phyloP scores from a whole-genome alignment of 1,139 yeast species.

The Kluyveromyces sp. region DNA sequence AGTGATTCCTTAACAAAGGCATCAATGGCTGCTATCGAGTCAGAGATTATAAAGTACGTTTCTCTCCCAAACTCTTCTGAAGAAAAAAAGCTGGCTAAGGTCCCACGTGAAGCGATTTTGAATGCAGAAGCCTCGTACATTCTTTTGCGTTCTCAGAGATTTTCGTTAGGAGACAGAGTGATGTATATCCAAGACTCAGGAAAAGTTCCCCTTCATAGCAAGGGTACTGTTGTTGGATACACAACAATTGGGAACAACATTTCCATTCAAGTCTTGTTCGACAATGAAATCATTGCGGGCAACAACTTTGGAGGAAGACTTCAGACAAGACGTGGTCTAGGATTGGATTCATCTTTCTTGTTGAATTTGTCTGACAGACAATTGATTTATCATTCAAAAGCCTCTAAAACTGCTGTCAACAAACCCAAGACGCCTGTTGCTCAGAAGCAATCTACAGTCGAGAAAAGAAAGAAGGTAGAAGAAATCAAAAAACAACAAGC shows the following conservation, averaged over 20 bases:
- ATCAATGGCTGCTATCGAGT: constrained; percentile 64
- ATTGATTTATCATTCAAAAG: constrained; percentile 66
- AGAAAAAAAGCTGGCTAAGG: constrained; percentile 62
- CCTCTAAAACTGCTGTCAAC: constrained; percentile 40
- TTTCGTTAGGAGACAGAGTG: constrained; percentile 84
- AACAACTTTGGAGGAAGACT: constrained; percentile 73
- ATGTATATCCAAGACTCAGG: constrained; percentile 82
- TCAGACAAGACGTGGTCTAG: constrained; percentile 71
- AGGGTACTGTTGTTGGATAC: constrained; percentile 87
- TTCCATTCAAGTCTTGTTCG: constrained; percentile 69
- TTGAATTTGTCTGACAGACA: constrained; percentile 72
- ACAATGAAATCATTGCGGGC: constrained; percentile 75
- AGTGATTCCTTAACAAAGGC: constrained; percentile 70
- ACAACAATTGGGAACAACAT: constrained; percentile 51
- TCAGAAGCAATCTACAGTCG: constrained; percentile 7
- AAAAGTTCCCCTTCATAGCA: constrained; percentile 77
- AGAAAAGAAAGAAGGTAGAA: constrained; percentile 13
- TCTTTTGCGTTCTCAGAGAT: constrained; percentile 66
- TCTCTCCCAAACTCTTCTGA: constrained; percentile 38
- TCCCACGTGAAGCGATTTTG: constrained; percentile 78
- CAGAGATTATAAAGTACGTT: constrained; percentile 45
- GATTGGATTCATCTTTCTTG: constrained; percentile 74
- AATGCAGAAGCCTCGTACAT: constrained; percentile 71
- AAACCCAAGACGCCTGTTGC: constrained; percentile 10
- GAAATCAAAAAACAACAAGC: constrained; percentile 22